Evolutionary conservation across 371 early-diverging fungal species (phyloP).

Genomic region (Mucor indicus): DNA sequence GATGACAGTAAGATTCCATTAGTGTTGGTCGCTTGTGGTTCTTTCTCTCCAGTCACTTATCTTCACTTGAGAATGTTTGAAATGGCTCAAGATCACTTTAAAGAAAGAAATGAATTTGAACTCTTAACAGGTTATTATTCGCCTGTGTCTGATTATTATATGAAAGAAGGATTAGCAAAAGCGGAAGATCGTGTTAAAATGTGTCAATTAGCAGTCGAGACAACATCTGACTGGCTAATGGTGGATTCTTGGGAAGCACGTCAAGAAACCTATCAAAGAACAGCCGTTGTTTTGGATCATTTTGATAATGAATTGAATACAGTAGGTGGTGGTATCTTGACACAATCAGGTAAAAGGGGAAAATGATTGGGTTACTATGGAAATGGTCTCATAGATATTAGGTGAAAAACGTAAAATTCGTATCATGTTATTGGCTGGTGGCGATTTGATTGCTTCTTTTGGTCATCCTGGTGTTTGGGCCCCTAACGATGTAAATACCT

Average conservation of each 20-base stretch:
- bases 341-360: slow-evolving; percentile 41
- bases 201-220: slow-evolving; percentile 87
- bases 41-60: slow-evolving; percentile 96
- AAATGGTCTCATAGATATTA: neutral
- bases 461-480: slow-evolving; percentile 91
- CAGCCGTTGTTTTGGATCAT: slow-evolving; percentile 92
- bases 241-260: slow-evolving; percentile 95
- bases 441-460: slow-evolving; percentile 95
- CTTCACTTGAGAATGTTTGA: slow-evolving; percentile 98
- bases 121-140: slow-evolving; percentile 94
- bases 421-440: slow-evolving; percentile 94
- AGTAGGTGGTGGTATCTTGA: slow-evolving; percentile 51
- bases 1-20: slow-evolving; percentile 84
- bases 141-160: slow-evolving; percentile 92
- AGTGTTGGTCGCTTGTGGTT: slow-evolving; percentile 96
- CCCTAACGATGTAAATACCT: slow-evolving; percentile 80
- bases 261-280: slow-evolving; percentile 79
- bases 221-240: slow-evolving; percentile 89
- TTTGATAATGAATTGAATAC: slow-evolving; percentile 86
- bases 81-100: slow-evolving; percentile 90
- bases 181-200: slow-evolving; percentile 88
- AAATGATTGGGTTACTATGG: neutral
- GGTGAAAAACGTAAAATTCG: slow-evolving; percentile 62
- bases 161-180: slow-evolving; percentile 86
- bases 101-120: slow-evolving; percentile 74